Evolutionary conservation across 768 basidiomycete genomes (phyloP).

Genomic region (Mycena chlorophos): DNA sequence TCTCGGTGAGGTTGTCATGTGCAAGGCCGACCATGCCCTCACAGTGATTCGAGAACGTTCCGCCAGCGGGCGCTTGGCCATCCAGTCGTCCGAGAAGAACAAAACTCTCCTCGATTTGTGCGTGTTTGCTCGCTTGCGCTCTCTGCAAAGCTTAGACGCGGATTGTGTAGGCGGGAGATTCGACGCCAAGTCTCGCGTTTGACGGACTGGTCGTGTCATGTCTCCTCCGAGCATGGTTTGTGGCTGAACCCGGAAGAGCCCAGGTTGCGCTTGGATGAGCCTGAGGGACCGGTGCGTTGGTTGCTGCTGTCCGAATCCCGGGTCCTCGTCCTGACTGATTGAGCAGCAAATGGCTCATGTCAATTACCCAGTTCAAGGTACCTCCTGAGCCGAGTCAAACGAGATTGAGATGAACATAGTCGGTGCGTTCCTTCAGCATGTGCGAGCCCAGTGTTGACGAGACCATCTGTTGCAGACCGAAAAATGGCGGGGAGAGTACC

Average conservation of each 20-base stretch:
- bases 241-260: conserved; percentile 63
- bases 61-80: conserved; percentile 61
- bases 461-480: conserved; percentile 39
- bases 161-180: conserved; percentile 64
- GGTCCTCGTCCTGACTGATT: neutral
- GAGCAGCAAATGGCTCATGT: conserved; percentile 74
- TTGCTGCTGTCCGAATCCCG: neutral
- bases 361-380: conserved; percentile 50
- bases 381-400: conserved; percentile 74
- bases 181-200: conserved; percentile 65
- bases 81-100: conserved; percentile 73
- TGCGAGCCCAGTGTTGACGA: conserved; percentile 1
- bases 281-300: conserved; percentile 79
- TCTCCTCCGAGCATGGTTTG: conserved; percentile 77
- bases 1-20: no score
- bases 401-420: conserved; percentile 68
- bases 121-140: conserved; percentile 23
- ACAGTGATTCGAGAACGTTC: conserved; percentile 50
- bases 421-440: conserved; percentile 38
- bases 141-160: neutral
- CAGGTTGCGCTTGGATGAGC: conserved; percentile 84
- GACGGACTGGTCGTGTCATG: conserved; percentile 60
- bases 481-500: conserved; percentile 68
- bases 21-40: conserved; percentile 55
- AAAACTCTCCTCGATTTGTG: conserved; percentile 74